phyloP scores from a whole-genome alignment of 2,329 filamentous ascomycete genomes.

The Tolypocladium ovalisporum region DNA sequence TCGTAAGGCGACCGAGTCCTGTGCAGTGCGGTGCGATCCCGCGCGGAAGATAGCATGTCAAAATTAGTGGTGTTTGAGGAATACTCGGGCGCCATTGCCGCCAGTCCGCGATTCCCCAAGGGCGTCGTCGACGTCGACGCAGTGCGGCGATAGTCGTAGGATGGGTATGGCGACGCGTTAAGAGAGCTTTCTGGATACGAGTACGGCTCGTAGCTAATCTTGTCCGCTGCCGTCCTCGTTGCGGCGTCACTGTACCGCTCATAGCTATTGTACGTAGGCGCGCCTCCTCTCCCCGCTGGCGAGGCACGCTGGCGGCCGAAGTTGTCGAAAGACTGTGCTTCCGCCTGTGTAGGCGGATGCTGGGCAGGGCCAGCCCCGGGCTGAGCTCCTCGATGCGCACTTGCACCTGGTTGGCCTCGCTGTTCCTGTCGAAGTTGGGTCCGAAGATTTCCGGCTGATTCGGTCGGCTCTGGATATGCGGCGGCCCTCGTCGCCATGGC shows the following conservation, averaged over 20 bases:
- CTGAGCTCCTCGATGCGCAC: not conserved
- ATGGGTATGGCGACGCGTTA: slow-evolving; percentile 7
- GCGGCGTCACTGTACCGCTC: slow-evolving; percentile 7
- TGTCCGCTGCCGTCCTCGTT: slow-evolving; percentile 3
- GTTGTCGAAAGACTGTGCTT: not conserved
- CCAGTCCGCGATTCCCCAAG: not conserved
- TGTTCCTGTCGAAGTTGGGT: slow-evolving; percentile 23
- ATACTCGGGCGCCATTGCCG: not conserved
- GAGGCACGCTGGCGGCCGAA: not conserved
- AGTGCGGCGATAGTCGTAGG: slow-evolving; percentile 17
- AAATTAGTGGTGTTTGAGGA: slow-evolving; percentile 1
- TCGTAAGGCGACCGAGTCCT: not conserved
- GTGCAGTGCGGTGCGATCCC: not conserved
- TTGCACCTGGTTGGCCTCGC: not conserved
- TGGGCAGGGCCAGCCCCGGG: slow-evolving; percentile 2
- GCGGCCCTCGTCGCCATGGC: slow-evolving; percentile 15
- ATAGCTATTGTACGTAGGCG: slow-evolving; percentile 10
- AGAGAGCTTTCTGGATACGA: slow-evolving; percentile 13
- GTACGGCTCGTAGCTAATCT: slow-evolving; percentile 20
- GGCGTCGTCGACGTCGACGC: slow-evolving; percentile 11
- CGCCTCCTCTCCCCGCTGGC: not conserved
- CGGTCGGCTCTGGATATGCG: slow-evolving; percentile 19
- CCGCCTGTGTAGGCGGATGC: slow-evolving; percentile 1
- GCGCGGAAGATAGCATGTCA: not conserved
- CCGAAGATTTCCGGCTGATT: slow-evolving; percentile 12